A percentile compares a stretch with the other conserved stretches of the same genome.
Evolutionary conservation across 495 filamentous ascomycete species (phyloP).

Genomic region (Friedmanniomyces endolithicus): DNA sequence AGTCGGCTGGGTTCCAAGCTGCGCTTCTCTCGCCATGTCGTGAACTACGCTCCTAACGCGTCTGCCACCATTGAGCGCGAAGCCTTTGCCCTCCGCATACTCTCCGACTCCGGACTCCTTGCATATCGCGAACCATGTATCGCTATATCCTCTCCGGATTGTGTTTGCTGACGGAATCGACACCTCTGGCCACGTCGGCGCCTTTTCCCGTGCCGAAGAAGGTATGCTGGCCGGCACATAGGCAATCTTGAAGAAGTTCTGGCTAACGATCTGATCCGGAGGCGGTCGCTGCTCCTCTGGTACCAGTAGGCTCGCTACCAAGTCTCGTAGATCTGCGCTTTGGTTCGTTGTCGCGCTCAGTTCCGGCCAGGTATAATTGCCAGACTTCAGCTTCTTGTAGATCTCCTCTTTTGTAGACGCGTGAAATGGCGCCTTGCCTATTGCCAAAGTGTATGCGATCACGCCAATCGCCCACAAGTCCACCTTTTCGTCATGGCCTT

Average conservation of each 20-base stretch:
- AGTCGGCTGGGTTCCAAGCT: constrained; percentile 26
- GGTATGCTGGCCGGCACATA: constrained; percentile 29
- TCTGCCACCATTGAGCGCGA: constrained; percentile 27
- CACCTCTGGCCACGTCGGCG: constrained; percentile 29
- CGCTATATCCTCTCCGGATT: constrained; percentile 29
- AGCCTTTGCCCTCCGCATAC: constrained; percentile 27
- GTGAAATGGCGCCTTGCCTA: constrained; percentile 34
- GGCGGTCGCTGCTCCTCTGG: constrained; percentile 31
- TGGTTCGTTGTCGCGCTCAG: constrained; percentile 28
- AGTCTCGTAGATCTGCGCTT: constrained; percentile 29
- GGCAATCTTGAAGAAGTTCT: constrained; percentile 32
- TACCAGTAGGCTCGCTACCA: constrained; percentile 30
- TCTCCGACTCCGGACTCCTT: constrained; percentile 32
- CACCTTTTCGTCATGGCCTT: constrained; percentile 82
- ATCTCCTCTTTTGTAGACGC: constrained; percentile 33
- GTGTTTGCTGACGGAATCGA: constrained; percentile 27
- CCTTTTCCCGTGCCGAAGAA: constrained; percentile 19
- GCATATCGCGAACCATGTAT: constrained; percentile 31
- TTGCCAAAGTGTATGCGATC: constrained; percentile 53
- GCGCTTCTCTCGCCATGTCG: constrained; percentile 30
- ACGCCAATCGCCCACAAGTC: constrained; percentile 96
- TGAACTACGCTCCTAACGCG: constrained; percentile 28
- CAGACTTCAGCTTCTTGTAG: constrained; percentile 31
- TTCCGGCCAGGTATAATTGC: constrained; percentile 33
- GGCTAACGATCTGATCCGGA: constrained; percentile 33